phyloP scores from a whole-genome alignment of 1,284 basidiomycete genomes.

The Entoloma clypeatum region DNA sequence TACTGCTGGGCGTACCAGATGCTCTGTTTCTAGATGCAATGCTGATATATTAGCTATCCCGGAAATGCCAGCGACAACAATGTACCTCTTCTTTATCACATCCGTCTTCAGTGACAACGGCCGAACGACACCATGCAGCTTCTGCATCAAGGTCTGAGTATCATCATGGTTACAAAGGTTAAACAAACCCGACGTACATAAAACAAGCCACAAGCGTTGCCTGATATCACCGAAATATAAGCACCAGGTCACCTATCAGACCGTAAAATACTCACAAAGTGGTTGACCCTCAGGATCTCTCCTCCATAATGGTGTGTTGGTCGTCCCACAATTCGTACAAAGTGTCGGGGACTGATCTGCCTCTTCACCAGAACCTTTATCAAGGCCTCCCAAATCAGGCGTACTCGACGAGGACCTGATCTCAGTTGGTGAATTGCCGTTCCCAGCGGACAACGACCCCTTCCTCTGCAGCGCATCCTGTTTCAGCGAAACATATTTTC shows the following conservation, averaged over 20 bases:
- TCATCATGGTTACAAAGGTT: constrained; percentile 7
- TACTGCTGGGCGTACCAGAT: constrained; percentile 62
- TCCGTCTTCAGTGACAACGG: constrained; percentile 95
- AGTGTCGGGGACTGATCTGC: constrained; percentile 70
- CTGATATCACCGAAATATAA: constrained; percentile 30
- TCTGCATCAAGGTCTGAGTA: constrained; percentile 38
- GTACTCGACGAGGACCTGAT: constrained; percentile 51
- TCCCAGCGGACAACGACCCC: constrained; percentile 39
- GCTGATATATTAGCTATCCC: constrained; percentile 15
- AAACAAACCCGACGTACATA: constrained; percentile 60
- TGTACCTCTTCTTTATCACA: constrained; percentile 94
- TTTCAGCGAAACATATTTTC: constrained; percentile 63
- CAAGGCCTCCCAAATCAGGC: constrained; percentile 43
- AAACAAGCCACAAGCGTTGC: constrained; percentile 88
- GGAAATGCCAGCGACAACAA: constrained; percentile 14
- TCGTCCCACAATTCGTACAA: constrained; percentile 94
- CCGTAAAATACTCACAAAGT: constrained; percentile 54
- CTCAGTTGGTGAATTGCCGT: constrained; percentile 31
- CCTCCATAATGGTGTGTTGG: constrained; percentile 93
- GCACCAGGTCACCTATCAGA: constrained; percentile 15
- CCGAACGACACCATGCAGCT: constrained; percentile 92
- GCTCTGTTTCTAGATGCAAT: constrained; percentile 61
- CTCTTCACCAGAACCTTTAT: constrained; percentile 56
- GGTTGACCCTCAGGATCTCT: constrained; percentile 95
- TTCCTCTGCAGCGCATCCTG: constrained; percentile 52